Conservation (phyloP, 306 rosid genomes). For the Vigna hirtella region DNA sequence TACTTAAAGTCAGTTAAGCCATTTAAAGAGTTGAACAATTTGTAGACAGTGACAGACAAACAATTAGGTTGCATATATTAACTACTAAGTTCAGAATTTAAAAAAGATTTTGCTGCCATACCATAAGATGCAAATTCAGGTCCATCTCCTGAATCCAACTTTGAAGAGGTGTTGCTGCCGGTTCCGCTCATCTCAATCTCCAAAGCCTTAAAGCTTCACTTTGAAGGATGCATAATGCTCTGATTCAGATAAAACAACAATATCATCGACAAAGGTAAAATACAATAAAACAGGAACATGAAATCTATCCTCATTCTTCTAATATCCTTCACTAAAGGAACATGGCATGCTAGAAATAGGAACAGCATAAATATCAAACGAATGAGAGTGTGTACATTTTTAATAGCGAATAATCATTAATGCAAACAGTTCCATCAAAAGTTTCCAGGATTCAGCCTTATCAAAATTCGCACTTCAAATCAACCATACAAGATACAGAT, state of each 20-base stretch:
- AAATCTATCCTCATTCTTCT: constrained; percentile 11
- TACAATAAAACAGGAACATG: constrained; percentile 27
- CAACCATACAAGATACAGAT: constrained; percentile 19
- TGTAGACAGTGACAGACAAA: background rate
- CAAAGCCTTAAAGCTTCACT: constrained; percentile 45
- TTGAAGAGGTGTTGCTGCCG: constrained; percentile 77
- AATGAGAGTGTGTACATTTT: background rate
- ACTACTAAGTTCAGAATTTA: background rate
- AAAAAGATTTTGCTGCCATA: constrained; percentile 34
- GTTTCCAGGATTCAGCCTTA: constrained; percentile 9
- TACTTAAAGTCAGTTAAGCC: no score
- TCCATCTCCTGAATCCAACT: constrained; percentile 76
- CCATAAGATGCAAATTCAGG: constrained; percentile 56
- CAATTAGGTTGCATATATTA: background rate
- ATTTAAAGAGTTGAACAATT: no score
- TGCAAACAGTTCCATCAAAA: constrained; percentile 8
- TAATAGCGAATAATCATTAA: background rate
- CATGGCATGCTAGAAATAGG: constrained; percentile 30
- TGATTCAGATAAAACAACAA: background rate
- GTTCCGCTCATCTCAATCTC: constrained; percentile 74
- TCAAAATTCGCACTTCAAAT: background rate
- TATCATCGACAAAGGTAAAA: background rate
- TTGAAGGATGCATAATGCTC: background rate
- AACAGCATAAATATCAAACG: constrained; percentile 17
- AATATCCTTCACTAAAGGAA: background rate